phyloP scores from a whole-genome alignment of 78 protist species.

The Parvularia atlantis region DNA sequence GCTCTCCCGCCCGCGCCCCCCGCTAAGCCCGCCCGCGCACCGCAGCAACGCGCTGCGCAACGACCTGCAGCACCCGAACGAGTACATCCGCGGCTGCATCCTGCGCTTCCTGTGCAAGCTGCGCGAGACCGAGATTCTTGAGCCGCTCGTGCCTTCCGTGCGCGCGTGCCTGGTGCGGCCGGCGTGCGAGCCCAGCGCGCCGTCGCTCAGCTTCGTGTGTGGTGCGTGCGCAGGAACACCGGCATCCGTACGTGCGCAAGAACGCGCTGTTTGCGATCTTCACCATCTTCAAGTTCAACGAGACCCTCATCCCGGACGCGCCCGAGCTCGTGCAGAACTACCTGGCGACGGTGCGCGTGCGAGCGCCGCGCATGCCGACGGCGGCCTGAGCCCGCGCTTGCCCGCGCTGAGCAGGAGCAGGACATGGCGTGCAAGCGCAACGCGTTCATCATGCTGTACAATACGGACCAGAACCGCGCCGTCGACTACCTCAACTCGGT shows the following conservation, averaged over 20 bases:
- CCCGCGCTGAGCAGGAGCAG: constrained; percentile 22
- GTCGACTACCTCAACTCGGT: constrained; percentile 52
- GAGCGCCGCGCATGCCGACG: neutral
- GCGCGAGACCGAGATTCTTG: constrained; percentile 79
- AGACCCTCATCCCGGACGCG: constrained; percentile 81
- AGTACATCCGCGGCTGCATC: constrained; percentile 86
- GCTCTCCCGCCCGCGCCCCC: too few species aligned
- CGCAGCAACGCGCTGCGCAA: constrained; percentile 44
- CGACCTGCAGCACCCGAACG: constrained; percentile 87
- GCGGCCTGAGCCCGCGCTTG: neutral
- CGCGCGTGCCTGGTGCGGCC: constrained; percentile 72
- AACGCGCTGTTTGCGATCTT: constrained; percentile 88
- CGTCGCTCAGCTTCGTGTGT: neutral
- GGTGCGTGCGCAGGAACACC: neutral
- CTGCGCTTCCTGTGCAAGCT: constrained; percentile 86
- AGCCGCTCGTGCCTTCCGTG: constrained; percentile 74
- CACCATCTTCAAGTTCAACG: constrained; percentile 48
- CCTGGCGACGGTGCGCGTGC: constrained; percentile 21
- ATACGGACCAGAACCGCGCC: constrained; percentile 76
- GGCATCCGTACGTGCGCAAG: constrained; percentile 53
- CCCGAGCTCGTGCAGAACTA: constrained; percentile 75
- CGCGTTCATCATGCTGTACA: constrained; percentile 87
- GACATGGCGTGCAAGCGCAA: constrained; percentile 83
- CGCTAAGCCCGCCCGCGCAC: too few species aligned
- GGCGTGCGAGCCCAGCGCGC: constrained; percentile 5